phyloP scores from a whole-genome alignment of 169 alveolate species.

The Eimeria necatrix region DNA sequence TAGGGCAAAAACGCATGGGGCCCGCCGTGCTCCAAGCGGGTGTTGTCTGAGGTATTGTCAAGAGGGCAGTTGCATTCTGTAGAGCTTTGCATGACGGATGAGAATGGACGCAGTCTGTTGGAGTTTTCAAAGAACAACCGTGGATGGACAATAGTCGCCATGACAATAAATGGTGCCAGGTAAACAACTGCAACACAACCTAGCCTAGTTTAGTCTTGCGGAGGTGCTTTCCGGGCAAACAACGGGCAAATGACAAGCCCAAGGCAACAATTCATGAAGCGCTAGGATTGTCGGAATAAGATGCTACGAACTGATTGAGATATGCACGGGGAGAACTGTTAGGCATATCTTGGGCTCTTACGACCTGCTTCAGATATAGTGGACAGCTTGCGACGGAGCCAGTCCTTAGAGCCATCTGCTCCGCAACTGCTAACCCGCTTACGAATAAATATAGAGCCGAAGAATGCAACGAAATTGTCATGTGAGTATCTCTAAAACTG shows the following conservation, averaged over 20 bases:
- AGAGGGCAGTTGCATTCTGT: conserved; percentile 41
- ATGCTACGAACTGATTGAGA: too few relatives aligned
- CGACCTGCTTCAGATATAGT: conserved; percentile 35
- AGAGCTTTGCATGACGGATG: conserved; percentile 68
- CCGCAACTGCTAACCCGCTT: conserved; percentile 59
- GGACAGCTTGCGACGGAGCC: conserved; percentile 74
- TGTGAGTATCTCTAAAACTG: conserved; percentile 26
- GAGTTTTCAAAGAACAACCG: conserved; percentile 75
- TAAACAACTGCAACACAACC: background rate
- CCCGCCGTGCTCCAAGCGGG: conserved; percentile 72
- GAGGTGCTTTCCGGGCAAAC: too few relatives aligned
- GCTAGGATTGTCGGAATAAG: too few relatives aligned
- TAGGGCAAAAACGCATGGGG: conserved; percentile 77
- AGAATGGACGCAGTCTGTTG: conserved; percentile 57
- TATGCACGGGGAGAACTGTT: too few relatives aligned
- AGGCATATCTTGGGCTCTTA: too few relatives aligned
- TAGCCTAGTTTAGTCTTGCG: background rate
- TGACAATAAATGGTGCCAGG: conserved; percentile 75
- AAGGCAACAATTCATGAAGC: too few relatives aligned
- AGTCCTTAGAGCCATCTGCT: conserved; percentile 71
- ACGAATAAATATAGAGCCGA: conserved; percentile 67
- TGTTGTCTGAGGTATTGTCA: conserved; percentile 57
- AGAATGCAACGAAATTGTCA: conserved; percentile 69
- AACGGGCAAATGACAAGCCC: too few relatives aligned
- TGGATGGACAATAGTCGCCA: conserved; percentile 67